Conservation (phyloP, 768 basidiomycete genomes). For the Hygrophorus pudorinus region DNA sequence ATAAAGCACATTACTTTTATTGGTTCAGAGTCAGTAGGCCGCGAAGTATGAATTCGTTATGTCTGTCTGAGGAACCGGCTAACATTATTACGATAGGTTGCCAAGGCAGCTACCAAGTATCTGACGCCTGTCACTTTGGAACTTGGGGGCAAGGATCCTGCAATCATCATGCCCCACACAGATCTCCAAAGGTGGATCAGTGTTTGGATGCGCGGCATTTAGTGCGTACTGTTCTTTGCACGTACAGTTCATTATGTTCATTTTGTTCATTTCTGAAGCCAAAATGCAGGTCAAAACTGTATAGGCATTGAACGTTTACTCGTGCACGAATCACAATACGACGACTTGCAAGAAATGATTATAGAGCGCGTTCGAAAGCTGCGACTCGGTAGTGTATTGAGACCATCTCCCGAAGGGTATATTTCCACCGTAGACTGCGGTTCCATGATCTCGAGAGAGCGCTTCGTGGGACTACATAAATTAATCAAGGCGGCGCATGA, state of each 20-base stretch:
- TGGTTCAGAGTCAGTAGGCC: constrained; percentile 71
- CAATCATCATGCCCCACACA: constrained; percentile 79
- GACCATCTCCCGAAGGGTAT: constrained; percentile 56
- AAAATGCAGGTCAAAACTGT: constrained; percentile 93
- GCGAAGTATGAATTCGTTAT: constrained; percentile 39
- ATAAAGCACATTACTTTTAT: constrained; percentile 96
- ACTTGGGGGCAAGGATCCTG: constrained; percentile 92
- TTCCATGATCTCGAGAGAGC: constrained; percentile 70
- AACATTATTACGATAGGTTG: constrained; percentile 42
- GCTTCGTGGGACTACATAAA: constrained; percentile 58
- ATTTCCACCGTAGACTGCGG: constrained; percentile 76
- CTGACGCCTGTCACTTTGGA: constrained; percentile 91
- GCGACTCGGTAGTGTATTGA: constrained; percentile 70
- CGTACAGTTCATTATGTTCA: background rate
- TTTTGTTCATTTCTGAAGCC: constrained; percentile 34
- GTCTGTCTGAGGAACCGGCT: background rate
- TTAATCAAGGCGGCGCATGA: constrained; percentile 62
- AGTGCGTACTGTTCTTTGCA: constrained; percentile 41
- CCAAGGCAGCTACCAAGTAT: constrained; percentile 72
- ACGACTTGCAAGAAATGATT: constrained; percentile 61
- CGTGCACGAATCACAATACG: constrained; percentile 70
- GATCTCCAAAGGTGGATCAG: constrained; percentile 74
- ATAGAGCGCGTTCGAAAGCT: constrained; percentile 54
- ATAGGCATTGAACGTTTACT: constrained; percentile 93
- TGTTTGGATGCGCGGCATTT: constrained; percentile 84